Conservation (phyloP, 75 land plant genomes). For the Chamaecyparis obtusa region DNA sequence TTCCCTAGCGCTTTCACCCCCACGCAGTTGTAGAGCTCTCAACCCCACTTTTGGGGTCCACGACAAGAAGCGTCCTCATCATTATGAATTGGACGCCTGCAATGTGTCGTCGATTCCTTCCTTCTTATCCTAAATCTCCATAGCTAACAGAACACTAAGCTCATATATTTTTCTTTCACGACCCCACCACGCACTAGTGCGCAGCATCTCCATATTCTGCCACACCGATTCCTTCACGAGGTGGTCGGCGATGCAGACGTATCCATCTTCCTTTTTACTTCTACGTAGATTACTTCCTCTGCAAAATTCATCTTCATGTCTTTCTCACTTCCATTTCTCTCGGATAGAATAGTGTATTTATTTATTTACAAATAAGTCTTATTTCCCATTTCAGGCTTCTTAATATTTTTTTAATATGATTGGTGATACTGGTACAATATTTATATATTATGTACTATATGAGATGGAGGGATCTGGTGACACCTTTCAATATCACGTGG, state of each 20-base stretch:
- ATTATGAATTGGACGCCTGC: not conserved
- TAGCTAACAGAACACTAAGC: no score
- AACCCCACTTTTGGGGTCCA: not conserved
- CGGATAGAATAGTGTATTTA: not conserved
- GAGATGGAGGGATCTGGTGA: no score
- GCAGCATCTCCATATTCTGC: not conserved
- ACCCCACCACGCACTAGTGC: conserved; percentile 13
- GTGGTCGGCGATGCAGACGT: conserved; percentile 5
- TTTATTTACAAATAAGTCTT: no score
- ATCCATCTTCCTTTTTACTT: not conserved
- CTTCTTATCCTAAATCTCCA: not conserved
- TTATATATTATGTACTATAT: no score
- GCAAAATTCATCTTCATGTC: not conserved
- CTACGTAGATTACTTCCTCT: not conserved
- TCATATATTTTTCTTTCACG: not conserved
- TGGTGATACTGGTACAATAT: no score
- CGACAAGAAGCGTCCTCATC: not conserved
- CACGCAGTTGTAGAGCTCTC: not conserved
- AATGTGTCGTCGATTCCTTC: not conserved
- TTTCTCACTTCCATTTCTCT: not conserved
- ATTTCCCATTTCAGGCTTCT: no score
- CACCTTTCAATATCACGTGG: no score
- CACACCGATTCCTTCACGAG: conserved; percentile 9
- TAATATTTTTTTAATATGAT: no score
- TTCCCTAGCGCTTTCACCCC: conserved; percentile 2